Base-by-base conservation (phyloP, 192 early-diverging fungal species). In the Mortierella claussenii region DNA sequence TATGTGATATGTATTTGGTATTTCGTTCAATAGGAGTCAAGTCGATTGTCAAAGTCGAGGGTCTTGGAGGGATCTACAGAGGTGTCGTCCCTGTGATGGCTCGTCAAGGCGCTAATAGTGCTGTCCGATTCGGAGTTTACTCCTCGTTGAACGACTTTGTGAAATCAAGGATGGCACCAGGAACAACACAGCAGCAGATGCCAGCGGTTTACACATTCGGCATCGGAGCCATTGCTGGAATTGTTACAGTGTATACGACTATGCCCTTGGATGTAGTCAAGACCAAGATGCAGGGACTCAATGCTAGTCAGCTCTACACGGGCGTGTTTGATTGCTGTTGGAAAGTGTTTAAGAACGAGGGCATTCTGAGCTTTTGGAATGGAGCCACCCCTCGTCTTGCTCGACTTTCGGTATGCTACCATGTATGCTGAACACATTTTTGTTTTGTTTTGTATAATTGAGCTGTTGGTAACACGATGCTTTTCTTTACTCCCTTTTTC, bases 211-310 rank as follows among this genome's bases (percentile, higher is more conserved):
- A 88, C 47, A 86, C 90, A 20, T 92, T 92, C 80, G 81, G 64
- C 10, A 89, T 91, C 51, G 97, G 97, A 26, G 91, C 92, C 52
- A 79, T 90, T 54, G 96, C 96, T 0, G 97, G 96, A 13, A 92
- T 90, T 52, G 87, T 99, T 23, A 99, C 96, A 1, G 96, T 97
- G 0, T 99, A 97, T 68, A 82, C 92, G 0, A 99, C 97, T 2
- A 97, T 98, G 96, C 96, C 96, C 12, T 73, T 99, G 20, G 97
- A 99, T 80, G 95, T 96, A n/a, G 86, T 97, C 59, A 99, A 99
- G 81, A 99, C 97, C 12, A 89, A 92, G 58, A 95, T 97, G 94
- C 97, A 99, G 78, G 88, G 87, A n/a, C 78, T 91, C 11, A 82
- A 92, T 33, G 95, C 92, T 2, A 68, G 79, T 12, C 62, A 66